Base-by-base conservation (phyloP, 2,329 filamentous ascomycete species). In the Plenodomus biglobosus region DNA sequence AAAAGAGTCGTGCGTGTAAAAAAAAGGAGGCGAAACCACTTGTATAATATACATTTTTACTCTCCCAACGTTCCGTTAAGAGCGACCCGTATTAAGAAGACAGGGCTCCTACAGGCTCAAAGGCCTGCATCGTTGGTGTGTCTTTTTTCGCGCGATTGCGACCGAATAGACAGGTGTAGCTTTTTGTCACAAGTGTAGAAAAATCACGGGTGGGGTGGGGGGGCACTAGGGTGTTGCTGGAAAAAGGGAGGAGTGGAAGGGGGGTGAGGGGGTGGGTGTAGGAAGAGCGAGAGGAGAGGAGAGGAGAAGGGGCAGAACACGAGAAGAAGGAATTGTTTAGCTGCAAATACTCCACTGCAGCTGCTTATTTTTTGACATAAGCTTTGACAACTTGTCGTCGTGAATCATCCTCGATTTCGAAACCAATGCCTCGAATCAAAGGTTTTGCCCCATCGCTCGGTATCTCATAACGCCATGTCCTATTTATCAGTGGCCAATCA, bases 11-110 rank as follows among this genome's bases (percentile, higher is more conserved):
- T 24, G 22, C 10, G 27, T 24, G 22, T 24, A 15, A 32, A 32
- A 3, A 15, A 32, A 32, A 32, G 27, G 27, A 32, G 27, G 27
- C 11, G 27, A 32, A 11, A 32, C 27, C 27, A 11, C 13, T 32
- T 6, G 13, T 32, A 32, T n/a, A n/a, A n/a, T n/a, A n/a, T n/a
- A n/a, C n/a, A n/a, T n/a, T 35, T 56, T 71, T 55, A 53, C 54
- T 76, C 56, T 76, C 56, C 73, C 74, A 76, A 73, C 74, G 73
- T 73, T 76, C 74, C 73, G 74, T 76, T 76, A 73, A 72, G 69
- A 68, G 65, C 64, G 55, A 58, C 65, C 58, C 69, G 66, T 59
- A 61, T 57, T 21, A 50, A 55, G 44, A 50, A 58, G n/a, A 66
- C 65, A 61, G 64, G 61, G 68, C 70, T 69, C 70, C 70, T 74